Percentiles rank a stretch among this genome's conserved stretches.
Conservation (phyloP, 495 filamentous ascomycete species). For the Letharia lupina region DNA sequence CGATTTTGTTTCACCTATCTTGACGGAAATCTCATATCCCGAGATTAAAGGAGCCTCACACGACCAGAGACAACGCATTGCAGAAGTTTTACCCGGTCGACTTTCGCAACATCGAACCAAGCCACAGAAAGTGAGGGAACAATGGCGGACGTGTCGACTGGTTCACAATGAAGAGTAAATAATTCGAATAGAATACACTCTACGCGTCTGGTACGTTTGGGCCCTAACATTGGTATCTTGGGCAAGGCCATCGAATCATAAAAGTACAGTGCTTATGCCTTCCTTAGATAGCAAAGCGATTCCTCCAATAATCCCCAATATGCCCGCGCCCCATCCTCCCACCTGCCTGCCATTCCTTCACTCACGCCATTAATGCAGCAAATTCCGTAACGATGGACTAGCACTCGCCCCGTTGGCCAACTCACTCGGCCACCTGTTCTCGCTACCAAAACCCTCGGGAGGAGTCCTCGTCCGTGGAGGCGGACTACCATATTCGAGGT, state of each 20-base stretch:
- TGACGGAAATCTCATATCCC: too few species aligned
- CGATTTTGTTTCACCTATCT: too few species aligned
- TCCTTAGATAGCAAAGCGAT: background rate
- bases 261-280: background rate
- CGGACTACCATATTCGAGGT: slow-evolving; percentile 21
- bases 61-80: too few species aligned
- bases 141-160: background rate
- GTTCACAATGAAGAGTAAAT: background rate
- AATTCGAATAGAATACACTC: background rate
- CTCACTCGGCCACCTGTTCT: slow-evolving; percentile 20
- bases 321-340: background rate
- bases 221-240: slow-evolving; percentile 2
- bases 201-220: slow-evolving; percentile 6
- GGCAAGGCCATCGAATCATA: background rate
- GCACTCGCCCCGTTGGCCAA: slow-evolving; percentile 58
- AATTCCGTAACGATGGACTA: slow-evolving; percentile 65
- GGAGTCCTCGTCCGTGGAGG: slow-evolving; percentile 23
- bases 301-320: background rate
- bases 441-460: slow-evolving; percentile 17
- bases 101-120: background rate
- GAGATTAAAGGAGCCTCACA: too few species aligned
- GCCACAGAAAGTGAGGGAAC: background rate
- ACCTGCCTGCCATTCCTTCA: background rate
- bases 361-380: slow-evolving; percentile 47
- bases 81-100: background rate